These are phyloP conservation scores for Yarrowia sp. DNA, from an alignment of 805 yeast genomes.

Conservation along the genomic window DNA sequence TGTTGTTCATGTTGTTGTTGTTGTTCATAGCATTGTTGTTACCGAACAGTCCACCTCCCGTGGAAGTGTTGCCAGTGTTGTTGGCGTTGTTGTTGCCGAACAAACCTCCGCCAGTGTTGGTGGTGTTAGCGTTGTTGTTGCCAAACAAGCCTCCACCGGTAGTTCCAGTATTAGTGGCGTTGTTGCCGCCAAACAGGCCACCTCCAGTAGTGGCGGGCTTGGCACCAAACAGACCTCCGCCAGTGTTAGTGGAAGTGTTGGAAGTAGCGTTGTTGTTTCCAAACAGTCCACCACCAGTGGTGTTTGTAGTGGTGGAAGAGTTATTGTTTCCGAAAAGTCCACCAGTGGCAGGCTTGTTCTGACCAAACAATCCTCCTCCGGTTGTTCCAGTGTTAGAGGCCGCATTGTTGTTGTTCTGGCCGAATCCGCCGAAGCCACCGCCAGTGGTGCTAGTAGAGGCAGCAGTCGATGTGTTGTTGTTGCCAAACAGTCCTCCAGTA, in stretches of 20 bases:
- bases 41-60: constrained; percentile 30
- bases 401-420: constrained; percentile 32
- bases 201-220: constrained; percentile 28
- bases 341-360: constrained; percentile 27
- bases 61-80: constrained; percentile 26
- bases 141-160: constrained; percentile 29
- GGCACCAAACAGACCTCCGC: constrained; percentile 31
- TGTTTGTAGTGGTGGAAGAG: constrained; percentile 31
- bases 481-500: constrained; percentile 32
- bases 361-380: constrained; percentile 34
- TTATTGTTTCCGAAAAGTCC: constrained; percentile 34
- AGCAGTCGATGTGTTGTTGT: constrained; percentile 4
- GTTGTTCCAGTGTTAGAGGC: constrained; percentile 32
- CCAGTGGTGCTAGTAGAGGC: constrained; percentile 28
- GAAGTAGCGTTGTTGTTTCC: constrained; percentile 30
- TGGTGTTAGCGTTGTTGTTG: constrained; percentile 28
- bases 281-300: constrained; percentile 28
- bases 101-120: constrained; percentile 29
- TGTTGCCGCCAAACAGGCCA: constrained; percentile 28
- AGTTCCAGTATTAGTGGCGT: constrained; percentile 21
- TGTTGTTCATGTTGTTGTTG: constrained; percentile 31
- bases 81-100: constrained; percentile 29
- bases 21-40: constrained; percentile 27
- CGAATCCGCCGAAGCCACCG: constrained; percentile 39
- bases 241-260: constrained; percentile 30